A percentile compares a stretch with the other conserved stretches of the same genome.
These are phyloP conservation scores for Lactarius sanguifluus DNA, from an alignment of 768 basidiomycete species.

Conservation along the genomic window DNA sequence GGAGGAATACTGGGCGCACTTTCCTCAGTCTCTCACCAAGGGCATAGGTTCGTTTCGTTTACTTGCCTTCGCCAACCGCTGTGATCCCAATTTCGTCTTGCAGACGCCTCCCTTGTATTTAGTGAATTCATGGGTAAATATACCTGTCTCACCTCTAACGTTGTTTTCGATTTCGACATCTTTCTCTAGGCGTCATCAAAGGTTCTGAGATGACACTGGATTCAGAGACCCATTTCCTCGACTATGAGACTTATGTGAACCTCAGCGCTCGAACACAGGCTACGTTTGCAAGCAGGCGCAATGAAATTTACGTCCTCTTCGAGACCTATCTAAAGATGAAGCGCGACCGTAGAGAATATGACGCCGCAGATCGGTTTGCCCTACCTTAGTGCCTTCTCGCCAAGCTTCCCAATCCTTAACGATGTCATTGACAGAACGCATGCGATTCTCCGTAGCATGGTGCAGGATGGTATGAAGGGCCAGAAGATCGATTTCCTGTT, in stretches of 20 bases:
- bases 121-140: conserved; percentile 60
- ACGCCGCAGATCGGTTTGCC: conserved; percentile 60
- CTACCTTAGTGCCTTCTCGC: background rate
- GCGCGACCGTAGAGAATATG: conserved; percentile 44
- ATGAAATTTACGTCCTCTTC: conserved; percentile 53
- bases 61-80: background rate
- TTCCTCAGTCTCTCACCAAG: conserved; percentile 53
- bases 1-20: conserved; percentile 59
- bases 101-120: conserved; percentile 64
- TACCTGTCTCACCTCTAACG: too few relatives aligned
- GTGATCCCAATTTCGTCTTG: background rate
- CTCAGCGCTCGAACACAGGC: conserved; percentile 54
- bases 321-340: conserved; percentile 51
- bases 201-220: conserved; percentile 57
- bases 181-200: conserved; percentile 53
- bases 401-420: background rate
- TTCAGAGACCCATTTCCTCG: conserved; percentile 18
- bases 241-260: conserved; percentile 23
- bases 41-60: conserved; percentile 49
- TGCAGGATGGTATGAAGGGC: conserved; percentile 16
- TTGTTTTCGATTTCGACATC: background rate
- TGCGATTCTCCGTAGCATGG: conserved; percentile 14
- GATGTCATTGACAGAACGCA: conserved; percentile 17
- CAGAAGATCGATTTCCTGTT: conserved; percentile 20
- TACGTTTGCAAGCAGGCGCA: conserved; percentile 52